Percentiles rank a stretch among this genome's conserved stretches.
Conservation (phyloP, 371 early-diverging fungal genomes). For the Mucor mucedo region DNA sequence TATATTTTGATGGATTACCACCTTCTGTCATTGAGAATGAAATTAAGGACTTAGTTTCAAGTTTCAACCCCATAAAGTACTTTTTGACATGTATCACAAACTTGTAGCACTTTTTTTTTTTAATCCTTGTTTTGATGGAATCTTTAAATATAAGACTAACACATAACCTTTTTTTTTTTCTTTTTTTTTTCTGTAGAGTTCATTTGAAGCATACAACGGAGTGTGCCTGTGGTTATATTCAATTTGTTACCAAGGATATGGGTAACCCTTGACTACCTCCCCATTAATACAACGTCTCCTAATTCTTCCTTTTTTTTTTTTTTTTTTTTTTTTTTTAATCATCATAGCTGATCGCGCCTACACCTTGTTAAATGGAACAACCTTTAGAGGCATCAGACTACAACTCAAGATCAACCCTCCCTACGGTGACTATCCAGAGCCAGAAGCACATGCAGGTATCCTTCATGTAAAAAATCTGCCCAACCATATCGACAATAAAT, state of each 20-base stretch:
- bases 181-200: conserved; percentile 11
- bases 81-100: conserved; percentile 3
- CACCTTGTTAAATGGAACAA: conserved; percentile 43
- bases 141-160: too few relatives aligned
- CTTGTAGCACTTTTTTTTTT: not conserved
- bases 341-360: conserved; percentile 46
- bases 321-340: too few relatives aligned
- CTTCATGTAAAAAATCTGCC: conserved; percentile 47
- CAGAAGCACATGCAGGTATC: conserved; percentile 41
- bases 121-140: too few relatives aligned
- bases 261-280: conserved; percentile 8
- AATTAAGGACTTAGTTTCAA: conserved; percentile 35
- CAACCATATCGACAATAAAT: conserved; percentile 27
- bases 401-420: conserved; percentile 39
- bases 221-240: conserved; percentile 27
- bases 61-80: conserved; percentile 42
- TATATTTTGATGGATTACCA: conserved; percentile 31
- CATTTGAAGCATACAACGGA: conserved; percentile 14
- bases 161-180: not conserved
- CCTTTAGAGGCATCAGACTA: conserved; percentile 28
- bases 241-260: conserved; percentile 28
- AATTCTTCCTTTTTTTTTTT: too few relatives aligned
- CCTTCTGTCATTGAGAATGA: conserved; percentile 35
- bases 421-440: conserved; percentile 29
- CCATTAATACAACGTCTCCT: too few relatives aligned